These are phyloP conservation scores for Russula griseocarnosa DNA, from an alignment of 768 basidiomycete genomes.

Conservation along the genomic window DNA sequence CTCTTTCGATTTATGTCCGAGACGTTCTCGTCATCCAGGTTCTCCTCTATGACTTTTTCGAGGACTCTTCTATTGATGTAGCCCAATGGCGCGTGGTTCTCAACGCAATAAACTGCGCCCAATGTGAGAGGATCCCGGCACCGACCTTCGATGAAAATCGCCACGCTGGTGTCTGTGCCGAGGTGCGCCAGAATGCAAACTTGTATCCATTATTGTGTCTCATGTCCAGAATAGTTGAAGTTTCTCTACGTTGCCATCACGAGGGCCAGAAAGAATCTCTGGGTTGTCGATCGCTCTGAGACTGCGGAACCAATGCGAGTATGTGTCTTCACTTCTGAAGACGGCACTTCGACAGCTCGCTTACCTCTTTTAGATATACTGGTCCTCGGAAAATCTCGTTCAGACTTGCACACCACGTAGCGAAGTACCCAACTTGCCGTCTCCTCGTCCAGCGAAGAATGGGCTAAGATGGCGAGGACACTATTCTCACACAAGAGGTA, in stretches of 20 bases:
- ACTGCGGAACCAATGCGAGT: constrained; percentile 61
- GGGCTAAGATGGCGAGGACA: constrained; percentile 40
- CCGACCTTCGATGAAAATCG: constrained; percentile 48
- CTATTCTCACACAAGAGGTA: constrained; percentile 47
- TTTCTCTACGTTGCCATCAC: constrained; percentile 64
- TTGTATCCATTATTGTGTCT: neutral
- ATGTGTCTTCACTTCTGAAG: constrained; percentile 17
- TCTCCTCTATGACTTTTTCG: constrained; percentile 64
- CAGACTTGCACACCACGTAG: constrained; percentile 47
- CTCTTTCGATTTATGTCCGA: too few species aligned
- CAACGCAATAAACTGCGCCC: constrained; percentile 35
- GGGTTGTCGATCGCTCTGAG: constrained; percentile 61
- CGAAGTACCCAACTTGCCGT: constrained; percentile 51
- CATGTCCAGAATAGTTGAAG: constrained; percentile 44
- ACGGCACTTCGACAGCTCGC: neutral
- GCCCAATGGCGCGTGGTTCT: constrained; percentile 58
- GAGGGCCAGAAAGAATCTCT: constrained; percentile 58
- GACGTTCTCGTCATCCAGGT: constrained; percentile 41
- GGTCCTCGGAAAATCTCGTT: constrained; percentile 46
- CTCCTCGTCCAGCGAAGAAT: constrained; percentile 48
- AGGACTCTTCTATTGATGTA: constrained; percentile 48
- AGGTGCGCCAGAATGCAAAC: constrained; percentile 8
- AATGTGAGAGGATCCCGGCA: constrained; percentile 31
- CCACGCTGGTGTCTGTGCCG: constrained; percentile 38
- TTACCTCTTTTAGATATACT: constrained; percentile 42